phyloP scores from a whole-genome alignment of 306 rosid species.

The Luffa aegyptiaca region DNA sequence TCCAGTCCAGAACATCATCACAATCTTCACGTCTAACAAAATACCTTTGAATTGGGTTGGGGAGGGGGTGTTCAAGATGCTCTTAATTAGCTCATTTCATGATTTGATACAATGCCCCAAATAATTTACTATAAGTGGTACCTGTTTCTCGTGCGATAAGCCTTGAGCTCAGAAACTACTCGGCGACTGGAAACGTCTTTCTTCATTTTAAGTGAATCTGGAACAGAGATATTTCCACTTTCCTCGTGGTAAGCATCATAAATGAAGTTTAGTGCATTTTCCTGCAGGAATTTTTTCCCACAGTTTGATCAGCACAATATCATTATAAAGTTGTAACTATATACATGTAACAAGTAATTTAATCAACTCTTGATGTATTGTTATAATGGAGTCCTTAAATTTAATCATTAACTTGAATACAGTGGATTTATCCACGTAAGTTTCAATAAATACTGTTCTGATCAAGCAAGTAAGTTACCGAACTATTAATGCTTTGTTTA shows the following conservation, averaged over 20 bases:
- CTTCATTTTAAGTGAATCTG: constrained; percentile 44
- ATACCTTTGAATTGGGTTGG: constrained; percentile 32
- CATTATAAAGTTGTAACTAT: background rate
- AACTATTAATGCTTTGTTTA: background rate
- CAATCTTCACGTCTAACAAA: constrained; percentile 65
- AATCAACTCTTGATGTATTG: background rate
- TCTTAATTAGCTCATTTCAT: background rate
- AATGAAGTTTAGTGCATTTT: constrained; percentile 54
- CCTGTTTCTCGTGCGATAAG: constrained; percentile 65
- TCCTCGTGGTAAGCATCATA: constrained; percentile 37
- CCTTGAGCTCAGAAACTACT: constrained; percentile 43
- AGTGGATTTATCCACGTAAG: background rate
- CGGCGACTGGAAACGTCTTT: constrained; percentile 39
- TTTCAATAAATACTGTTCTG: background rate
- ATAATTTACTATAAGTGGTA: constrained; percentile 2
- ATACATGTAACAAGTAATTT: background rate
- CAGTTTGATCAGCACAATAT: constrained; percentile 8
- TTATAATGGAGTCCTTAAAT: background rate
- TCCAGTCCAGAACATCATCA: constrained; percentile 61
- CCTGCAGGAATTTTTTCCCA: constrained; percentile 37
- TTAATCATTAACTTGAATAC: background rate
- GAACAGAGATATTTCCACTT: constrained; percentile 45
- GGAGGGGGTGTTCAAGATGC: background rate
- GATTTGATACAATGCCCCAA: background rate
- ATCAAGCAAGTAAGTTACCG: background rate